Percentiles rank a stretch among this genome's conserved stretches.
Conservation (phyloP, 495 filamentous ascomycete species). For the Aspergillus steynii region DNA sequence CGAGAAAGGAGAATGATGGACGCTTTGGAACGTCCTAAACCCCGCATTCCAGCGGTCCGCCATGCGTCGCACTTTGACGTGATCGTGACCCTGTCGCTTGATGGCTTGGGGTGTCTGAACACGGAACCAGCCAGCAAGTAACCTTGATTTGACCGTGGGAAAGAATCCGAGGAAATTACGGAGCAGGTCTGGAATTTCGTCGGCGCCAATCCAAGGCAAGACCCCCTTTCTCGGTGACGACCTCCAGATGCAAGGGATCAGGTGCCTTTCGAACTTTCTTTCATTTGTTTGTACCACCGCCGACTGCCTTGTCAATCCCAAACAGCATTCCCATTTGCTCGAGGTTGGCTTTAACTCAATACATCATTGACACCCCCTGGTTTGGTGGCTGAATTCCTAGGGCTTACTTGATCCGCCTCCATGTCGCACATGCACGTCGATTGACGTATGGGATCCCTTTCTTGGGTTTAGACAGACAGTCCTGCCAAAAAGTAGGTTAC, state of each 20-base stretch:
- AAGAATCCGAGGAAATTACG: neutral
- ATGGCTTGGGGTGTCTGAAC: neutral
- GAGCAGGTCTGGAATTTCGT: too few relatives aligned
- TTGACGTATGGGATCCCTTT: too few relatives aligned
- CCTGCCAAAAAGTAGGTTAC: too few relatives aligned
- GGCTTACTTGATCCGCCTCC: neutral
- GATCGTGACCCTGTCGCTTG: neutral
- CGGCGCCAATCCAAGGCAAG: neutral
- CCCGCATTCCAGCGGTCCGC: slow-evolving; percentile 25
- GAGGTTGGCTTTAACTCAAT: neutral
- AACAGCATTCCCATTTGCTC: neutral
- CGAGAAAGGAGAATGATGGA: slow-evolving; percentile 17
- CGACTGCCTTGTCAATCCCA: neutral
- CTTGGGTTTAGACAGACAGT: too few relatives aligned
- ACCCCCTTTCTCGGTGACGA: neutral
- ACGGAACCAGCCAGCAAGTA: neutral
- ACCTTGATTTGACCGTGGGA: neutral
- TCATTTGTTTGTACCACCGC: neutral
- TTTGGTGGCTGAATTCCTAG: neutral
- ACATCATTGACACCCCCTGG: neutral
- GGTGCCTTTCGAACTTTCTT: neutral
- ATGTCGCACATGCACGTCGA: neutral
- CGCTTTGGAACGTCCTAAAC: slow-evolving; percentile 24
- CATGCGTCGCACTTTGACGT: slow-evolving; percentile 13
- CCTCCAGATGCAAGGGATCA: neutral